phyloP scores from a whole-genome alignment of 176 grass and related monocot species.

The Cocos nucifera region DNA sequence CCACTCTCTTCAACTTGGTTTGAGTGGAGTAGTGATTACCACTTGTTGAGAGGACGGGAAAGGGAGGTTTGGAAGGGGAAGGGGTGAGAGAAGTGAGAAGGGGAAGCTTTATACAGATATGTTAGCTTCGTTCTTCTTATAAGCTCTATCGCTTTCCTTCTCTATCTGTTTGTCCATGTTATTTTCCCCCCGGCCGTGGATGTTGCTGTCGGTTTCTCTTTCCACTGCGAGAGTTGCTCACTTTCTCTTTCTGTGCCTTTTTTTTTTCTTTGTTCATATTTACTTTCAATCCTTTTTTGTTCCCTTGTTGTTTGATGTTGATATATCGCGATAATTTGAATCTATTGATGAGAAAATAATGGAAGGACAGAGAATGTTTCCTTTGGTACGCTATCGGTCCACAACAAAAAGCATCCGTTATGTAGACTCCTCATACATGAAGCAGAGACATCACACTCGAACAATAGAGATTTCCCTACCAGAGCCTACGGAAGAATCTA shows the following conservation, averaged over 20 bases:
- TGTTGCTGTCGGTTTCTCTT: constrained; percentile 2
- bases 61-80: neutral
- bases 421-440: too few species aligned
- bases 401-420: too few species aligned
- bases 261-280: neutral
- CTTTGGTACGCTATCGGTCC: too few species aligned
- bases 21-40: neutral
- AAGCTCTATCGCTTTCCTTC: neutral
- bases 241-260: neutral
- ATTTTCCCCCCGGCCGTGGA: neutral
- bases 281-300: neutral
- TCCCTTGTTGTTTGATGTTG: neutral
- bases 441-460: too few species aligned
- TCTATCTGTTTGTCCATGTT: neutral
- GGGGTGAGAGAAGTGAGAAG: neutral
- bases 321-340: neutral
- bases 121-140: neutral
- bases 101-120: neutral
- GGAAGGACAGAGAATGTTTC: too few species aligned
- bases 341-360: neutral
- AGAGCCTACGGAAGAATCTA: too few species aligned
- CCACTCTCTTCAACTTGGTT: too few species aligned
- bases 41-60: neutral
- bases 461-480: too few species aligned
- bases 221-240: neutral